phyloP scores from a whole-genome alignment of 805 yeast species.

The Starmerella riodocensis region DNA sequence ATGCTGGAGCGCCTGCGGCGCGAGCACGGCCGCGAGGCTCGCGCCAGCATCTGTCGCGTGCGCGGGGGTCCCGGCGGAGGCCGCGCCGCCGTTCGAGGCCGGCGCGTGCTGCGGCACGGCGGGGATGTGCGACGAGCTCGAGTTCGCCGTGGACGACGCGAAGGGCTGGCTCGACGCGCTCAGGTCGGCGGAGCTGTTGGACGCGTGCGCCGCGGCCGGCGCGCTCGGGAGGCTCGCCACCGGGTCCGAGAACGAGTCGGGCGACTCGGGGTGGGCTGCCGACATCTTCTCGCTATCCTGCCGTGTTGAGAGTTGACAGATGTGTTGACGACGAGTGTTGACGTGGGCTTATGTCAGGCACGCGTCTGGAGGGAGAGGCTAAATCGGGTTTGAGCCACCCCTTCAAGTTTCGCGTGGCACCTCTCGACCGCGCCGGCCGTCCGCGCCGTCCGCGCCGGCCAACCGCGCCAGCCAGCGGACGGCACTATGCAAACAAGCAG shows the following conservation, averaged over 20 bases:
- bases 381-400: too few species aligned
- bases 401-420: too few species aligned
- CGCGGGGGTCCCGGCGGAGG: constrained; percentile 12
- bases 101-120: constrained; percentile 5
- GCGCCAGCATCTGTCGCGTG: too few species aligned
- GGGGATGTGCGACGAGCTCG: too few species aligned
- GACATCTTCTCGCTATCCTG: neutral
- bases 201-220: constrained; percentile 42
- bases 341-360: neutral
- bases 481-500: too few species aligned
- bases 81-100: constrained; percentile 11
- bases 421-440: too few species aligned
- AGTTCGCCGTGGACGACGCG: neutral
- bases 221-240: neutral
- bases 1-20: too few species aligned
- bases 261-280: constrained; percentile 3
- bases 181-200: constrained; percentile 94
- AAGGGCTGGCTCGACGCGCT: constrained; percentile 31
- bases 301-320: too few species aligned
- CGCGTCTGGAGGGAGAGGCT: too few species aligned
- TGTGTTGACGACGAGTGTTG: too few species aligned
- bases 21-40: neutral
- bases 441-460: too few species aligned
- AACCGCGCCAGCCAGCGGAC: too few species aligned
- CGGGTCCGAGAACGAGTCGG: constrained; percentile 6